Conservation (phyloP, 2,329 filamentous ascomycete species). For the Xylariaceae sp. region DNA sequence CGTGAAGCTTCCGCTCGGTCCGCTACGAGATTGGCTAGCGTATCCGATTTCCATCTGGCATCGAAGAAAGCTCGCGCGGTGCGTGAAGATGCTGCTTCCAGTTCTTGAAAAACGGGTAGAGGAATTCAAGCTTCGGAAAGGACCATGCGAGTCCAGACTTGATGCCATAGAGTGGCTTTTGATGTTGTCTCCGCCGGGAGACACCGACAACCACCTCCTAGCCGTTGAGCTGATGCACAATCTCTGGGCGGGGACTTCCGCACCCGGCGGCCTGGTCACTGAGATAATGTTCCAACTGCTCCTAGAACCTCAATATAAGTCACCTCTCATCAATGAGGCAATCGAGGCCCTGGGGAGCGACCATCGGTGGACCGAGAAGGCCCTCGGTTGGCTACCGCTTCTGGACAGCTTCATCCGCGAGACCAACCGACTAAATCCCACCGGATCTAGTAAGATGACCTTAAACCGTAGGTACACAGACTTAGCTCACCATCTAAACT, state of each 20-base stretch:
- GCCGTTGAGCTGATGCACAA: conserved; percentile 2
- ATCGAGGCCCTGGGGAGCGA: not conserved
- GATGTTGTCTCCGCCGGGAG: not conserved
- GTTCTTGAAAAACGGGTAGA: not conserved
- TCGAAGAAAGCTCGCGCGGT: not conserved
- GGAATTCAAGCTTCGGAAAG: not conserved
- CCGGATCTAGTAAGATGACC: not conserved
- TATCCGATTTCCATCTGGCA: not conserved
- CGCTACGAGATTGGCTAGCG: not conserved
- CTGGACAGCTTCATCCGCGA: conserved; percentile 6
- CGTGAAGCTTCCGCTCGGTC: not conserved
- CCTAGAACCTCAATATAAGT: not conserved
- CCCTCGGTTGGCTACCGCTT: not conserved
- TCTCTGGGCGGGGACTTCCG: conserved; percentile 1
- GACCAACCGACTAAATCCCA: not conserved
- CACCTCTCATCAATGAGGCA: not conserved
- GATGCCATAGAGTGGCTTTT: conserved; percentile 1
- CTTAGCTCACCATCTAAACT: not conserved
- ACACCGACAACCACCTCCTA: not conserved
- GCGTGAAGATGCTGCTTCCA: not conserved
- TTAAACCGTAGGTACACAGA: not conserved
- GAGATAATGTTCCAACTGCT: conserved; percentile 1
- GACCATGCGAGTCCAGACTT: not conserved
- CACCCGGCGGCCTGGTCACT: not conserved
- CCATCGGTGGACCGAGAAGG: not conserved